Evolutionary conservation across 2,329 filamentous ascomycete species (phyloP).

Genomic region (Arthrobotrys sinensis): DNA sequence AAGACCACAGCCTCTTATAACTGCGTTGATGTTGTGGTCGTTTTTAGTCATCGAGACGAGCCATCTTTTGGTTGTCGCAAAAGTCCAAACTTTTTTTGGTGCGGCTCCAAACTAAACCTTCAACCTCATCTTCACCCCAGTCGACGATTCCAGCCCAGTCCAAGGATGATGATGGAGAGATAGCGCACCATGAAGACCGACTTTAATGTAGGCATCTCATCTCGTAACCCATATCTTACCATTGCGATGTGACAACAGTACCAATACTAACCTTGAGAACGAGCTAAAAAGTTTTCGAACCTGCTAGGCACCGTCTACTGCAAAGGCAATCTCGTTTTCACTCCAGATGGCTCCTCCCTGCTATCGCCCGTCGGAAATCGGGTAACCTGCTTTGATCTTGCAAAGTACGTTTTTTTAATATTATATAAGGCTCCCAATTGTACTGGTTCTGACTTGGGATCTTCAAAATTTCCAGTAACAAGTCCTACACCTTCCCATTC

Average conservation of each 20-base stretch:
- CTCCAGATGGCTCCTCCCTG: slow-evolving; percentile 93
- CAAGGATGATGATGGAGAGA: slow-evolving; percentile 63
- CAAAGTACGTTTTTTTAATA: slow-evolving; percentile 77
- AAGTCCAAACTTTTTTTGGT: slow-evolving; percentile 44
- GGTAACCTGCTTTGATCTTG: slow-evolving; percentile 94
- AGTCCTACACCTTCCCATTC: slow-evolving; percentile 88
- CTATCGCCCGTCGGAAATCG: slow-evolving; percentile 97
- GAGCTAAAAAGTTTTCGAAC: slow-evolving; percentile 86
- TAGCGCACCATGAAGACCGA: slow-evolving; percentile 91
- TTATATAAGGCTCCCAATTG: background rate
- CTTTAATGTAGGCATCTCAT: slow-evolving; percentile 80
- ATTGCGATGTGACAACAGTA: background rate
- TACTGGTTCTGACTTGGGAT: background rate
- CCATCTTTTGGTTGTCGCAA: slow-evolving; percentile 49
- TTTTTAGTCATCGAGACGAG: slow-evolving; percentile 36
- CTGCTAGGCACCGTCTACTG: slow-evolving; percentile 98
- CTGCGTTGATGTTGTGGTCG: slow-evolving; percentile 35
- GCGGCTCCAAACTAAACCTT: slow-evolving; percentile 48
- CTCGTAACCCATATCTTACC: background rate
- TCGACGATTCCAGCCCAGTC: slow-evolving; percentile 1
- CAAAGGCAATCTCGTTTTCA: slow-evolving; percentile 96
- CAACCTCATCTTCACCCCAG: slow-evolving; percentile 35
- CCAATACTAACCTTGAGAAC: slow-evolving; percentile 31
- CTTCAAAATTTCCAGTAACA: slow-evolving; percentile 76
- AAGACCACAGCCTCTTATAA: background rate